Percentiles rank a stretch among this genome's conserved stretches.
phyloP scores from a whole-genome alignment of 192 early-diverging fungal genomes.

The Gigaspora rosea region DNA sequence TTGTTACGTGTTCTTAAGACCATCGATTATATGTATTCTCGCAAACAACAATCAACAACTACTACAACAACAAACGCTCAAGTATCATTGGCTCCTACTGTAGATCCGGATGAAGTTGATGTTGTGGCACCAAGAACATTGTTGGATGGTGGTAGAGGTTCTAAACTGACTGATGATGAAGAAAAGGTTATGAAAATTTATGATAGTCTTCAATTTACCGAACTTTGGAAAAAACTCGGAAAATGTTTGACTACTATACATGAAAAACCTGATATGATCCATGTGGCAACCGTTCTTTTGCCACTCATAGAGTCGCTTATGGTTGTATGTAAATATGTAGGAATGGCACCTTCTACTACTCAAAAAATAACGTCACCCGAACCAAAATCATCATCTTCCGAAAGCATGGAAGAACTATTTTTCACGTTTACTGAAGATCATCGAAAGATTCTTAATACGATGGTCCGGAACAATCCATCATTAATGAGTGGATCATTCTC shows the following conservation, averaged over 20 bases:
- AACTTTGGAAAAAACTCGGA: conserved; percentile 81
- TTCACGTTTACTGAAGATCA: conserved; percentile 89
- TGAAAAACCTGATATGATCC: conserved; percentile 77
- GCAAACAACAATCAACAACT: conserved; percentile 35
- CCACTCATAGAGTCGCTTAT: conserved; percentile 97
- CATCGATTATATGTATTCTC: conserved; percentile 83
- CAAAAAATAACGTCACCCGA: conserved; percentile 32
- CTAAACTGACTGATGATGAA: conserved; percentile 47
- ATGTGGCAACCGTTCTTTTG: conserved; percentile 89
- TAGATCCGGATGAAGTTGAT: conserved; percentile 47
- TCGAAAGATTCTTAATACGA: conserved; percentile 93
- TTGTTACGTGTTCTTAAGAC: conserved; percentile 92
- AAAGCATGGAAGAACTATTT: conserved; percentile 72
- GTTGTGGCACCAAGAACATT: conserved; percentile 43
- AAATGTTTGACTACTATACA: conserved; percentile 71
- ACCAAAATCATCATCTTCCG: conserved; percentile 9
- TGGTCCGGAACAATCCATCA: conserved; percentile 96
- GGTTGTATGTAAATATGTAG: conserved; percentile 95
- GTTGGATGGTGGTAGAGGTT: conserved; percentile 37
- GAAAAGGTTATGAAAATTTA: conserved; percentile 53
- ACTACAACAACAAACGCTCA: conserved; percentile 39
- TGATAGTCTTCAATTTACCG: conserved; percentile 54
- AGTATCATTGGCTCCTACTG: conserved; percentile 44
- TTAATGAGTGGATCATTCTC: conserved; percentile 97
- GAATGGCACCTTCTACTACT: conserved; percentile 42